Evolutionary conservation across 1,139 yeast genomes (phyloP).

Genomic region (Nakaseomyces sp.): DNA sequence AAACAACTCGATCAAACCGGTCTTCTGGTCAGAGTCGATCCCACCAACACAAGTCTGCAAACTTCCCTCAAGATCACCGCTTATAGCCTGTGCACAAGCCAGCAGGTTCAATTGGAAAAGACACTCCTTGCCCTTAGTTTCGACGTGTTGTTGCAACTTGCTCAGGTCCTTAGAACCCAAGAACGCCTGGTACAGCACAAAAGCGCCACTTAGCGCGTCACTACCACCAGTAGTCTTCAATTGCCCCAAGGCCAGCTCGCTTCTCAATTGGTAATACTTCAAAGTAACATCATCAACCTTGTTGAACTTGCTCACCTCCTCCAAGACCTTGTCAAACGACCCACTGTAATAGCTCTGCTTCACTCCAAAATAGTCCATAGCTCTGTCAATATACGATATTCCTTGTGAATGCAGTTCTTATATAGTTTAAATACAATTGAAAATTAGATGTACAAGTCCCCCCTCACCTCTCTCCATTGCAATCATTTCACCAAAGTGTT

Average conservation of each 20-base stretch:
- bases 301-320: slow-evolving; percentile 19
- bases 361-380: slow-evolving; percentile 26
- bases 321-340: slow-evolving; percentile 21
- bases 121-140: slow-evolving; percentile 12
- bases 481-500: no score
- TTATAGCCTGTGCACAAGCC: slow-evolving; percentile 25
- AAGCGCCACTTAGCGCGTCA: slow-evolving; percentile 14
- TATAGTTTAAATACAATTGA: no score
- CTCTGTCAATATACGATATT: background rate
- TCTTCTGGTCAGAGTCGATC: slow-evolving; percentile 18
- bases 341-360: slow-evolving; percentile 31
- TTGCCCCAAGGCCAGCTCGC: slow-evolving; percentile 19
- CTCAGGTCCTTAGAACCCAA: slow-evolving; percentile 15
- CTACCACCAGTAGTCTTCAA: slow-evolving; percentile 7
- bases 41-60: slow-evolving; percentile 24
- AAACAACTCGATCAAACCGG: slow-evolving; percentile 26
- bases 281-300: slow-evolving; percentile 23
- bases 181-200: slow-evolving; percentile 18
- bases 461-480: no score
- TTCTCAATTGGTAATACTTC: slow-evolving; percentile 23
- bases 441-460: no score
- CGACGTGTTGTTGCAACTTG: slow-evolving; percentile 12
- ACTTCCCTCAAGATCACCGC: slow-evolving; percentile 21
- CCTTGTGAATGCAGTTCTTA: no score
- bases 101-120: slow-evolving; percentile 22